A percentile compares a stretch with the other conserved stretches of the same genome.
Conservation (phyloP, 2,329 filamentous ascomycete genomes). For the Neofusicoccum sp. region DNA sequence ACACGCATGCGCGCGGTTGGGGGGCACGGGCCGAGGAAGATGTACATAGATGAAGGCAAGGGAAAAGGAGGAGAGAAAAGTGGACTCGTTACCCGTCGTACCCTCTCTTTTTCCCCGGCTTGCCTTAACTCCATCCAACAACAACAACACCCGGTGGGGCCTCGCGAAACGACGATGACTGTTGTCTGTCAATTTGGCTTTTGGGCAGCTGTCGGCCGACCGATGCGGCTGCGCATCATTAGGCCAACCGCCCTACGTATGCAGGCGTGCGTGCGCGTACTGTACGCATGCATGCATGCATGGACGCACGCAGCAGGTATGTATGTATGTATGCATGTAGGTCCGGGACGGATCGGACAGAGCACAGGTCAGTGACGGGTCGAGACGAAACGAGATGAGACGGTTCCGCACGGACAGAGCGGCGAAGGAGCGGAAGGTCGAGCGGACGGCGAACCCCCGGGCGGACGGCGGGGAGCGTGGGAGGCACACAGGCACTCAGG, state of each 20-base stretch:
- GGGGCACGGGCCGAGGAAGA: neutral
- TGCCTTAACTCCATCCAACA: neutral
- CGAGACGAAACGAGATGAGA: too few relatives aligned
- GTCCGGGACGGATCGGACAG: neutral
- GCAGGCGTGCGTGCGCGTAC: too few relatives aligned
- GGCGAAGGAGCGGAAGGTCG: too few relatives aligned
- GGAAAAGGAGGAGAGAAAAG: neutral
- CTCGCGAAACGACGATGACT: neutral
- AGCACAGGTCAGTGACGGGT: neutral
- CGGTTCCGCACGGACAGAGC: too few relatives aligned
- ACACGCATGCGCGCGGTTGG: neutral
- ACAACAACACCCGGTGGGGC: neutral
- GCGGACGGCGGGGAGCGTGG: too few relatives aligned
- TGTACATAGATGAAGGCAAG: neutral
- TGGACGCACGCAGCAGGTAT: neutral
- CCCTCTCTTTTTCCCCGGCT: neutral
- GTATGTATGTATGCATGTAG: neutral
- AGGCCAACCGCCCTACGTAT: neutral
- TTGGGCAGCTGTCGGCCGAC: neutral
- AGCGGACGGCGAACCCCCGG: too few relatives aligned
- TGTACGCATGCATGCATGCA: neutral
- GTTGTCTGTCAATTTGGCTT: neutral
- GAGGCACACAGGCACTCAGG: too few relatives aligned
- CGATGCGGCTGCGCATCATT: neutral
- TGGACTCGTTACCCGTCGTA: neutral